Conservation (phyloP, 2,329 filamentous ascomycete genomes). For the Pseudogymnoascus sp. region DNA sequence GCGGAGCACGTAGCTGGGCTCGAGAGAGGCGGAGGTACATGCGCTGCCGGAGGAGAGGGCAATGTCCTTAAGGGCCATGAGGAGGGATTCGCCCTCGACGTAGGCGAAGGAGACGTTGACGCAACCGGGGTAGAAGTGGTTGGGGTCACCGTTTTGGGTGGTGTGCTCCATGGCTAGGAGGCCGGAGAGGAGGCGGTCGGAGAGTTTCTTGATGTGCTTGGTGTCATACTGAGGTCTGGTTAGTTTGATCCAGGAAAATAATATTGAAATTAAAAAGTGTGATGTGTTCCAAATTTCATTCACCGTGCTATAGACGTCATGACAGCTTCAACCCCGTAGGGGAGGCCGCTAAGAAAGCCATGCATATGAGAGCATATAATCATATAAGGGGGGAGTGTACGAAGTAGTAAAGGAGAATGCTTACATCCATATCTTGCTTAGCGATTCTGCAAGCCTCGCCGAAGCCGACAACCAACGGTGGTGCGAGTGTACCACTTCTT, state of each 20-base stretch:
- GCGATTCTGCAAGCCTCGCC: conserved; percentile 93
- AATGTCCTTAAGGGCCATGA: conserved; percentile 98
- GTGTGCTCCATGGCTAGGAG: conserved; percentile 89
- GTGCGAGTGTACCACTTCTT: conserved; percentile 87
- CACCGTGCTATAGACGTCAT: conserved; percentile 51
- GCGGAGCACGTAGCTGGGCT: conserved; percentile 91
- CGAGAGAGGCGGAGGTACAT: conserved; percentile 91
- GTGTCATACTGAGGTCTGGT: conserved; percentile 67
- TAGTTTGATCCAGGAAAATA: conserved; percentile 25
- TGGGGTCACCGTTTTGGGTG: conserved; percentile 74
- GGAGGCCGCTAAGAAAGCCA: conserved; percentile 73
- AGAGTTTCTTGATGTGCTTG: conserved; percentile 74
- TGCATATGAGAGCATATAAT: conserved; percentile 85
- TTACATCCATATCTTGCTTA: conserved; percentile 81
- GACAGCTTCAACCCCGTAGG: conserved; percentile 31
- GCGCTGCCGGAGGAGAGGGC: conserved; percentile 93
- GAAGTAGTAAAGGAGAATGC: conserved; percentile 33
- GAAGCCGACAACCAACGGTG: conserved; percentile 82
- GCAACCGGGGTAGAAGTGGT: conserved; percentile 86
- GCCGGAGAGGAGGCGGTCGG: conserved; percentile 73
- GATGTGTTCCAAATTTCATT: conserved; percentile 41
- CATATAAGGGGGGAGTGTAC: conserved; percentile 38
- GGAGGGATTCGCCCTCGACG: conserved; percentile 91
- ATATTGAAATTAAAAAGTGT: neutral
- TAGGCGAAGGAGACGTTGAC: conserved; percentile 99